Evolutionary conservation across 139 green algal genomes (phyloP), one percentile per base, ranked within the genome.

Genomic region (Chlorella sorokiniana): DNA sequence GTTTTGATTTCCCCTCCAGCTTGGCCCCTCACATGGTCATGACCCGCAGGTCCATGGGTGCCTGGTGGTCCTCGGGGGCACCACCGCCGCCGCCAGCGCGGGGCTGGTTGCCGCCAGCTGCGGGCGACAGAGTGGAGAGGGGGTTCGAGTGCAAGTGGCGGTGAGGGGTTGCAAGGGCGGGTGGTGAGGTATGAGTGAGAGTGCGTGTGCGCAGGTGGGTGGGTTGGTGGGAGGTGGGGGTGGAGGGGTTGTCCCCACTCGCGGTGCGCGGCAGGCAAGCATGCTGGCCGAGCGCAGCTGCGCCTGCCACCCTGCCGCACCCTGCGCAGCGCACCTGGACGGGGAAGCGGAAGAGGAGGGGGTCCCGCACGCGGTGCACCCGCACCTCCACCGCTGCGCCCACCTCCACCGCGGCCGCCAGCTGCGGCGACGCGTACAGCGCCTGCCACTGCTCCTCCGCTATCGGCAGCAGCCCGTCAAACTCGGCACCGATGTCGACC

Each of bases 401-500:
- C n/a, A 40, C 29, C 16, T 42, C 72, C 63, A 82, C 35, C n/a
- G 0, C 9, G 35, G 16, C 29, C 51, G 23, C 76, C 10, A 45
- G 10, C 29, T 76, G 42, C 22, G 33, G 38, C 31, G 16, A 33
- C 1, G 25, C 29, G 4, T 9, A 59, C 54, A 67, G 38, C 31
- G 42, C 52, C 40, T 64, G 20, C 83, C 83, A 84, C 41, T 45
- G 9, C n/a, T 84, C 82, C n/a, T 81, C 62, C 22, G 37, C 27
- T 29, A 72, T 42, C 2, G 63, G 76, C 35, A 88, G 71, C 37
- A 88, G 52, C 37, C 38, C 84, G 59, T 88, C 84, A 3, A 63
- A 81, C 51, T 85, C 61, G 3, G 42, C 61, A 35, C 84, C 84
- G n/a, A 88, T 37, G 64, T 88, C 84, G 1, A 88, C 31, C 67